A percentile compares a stretch with the other conserved stretches of the same genome.
Evolutionary conservation across 163 green algal genomes (phyloP).

Genomic region (Coccomyxa subellipsoidea): DNA sequence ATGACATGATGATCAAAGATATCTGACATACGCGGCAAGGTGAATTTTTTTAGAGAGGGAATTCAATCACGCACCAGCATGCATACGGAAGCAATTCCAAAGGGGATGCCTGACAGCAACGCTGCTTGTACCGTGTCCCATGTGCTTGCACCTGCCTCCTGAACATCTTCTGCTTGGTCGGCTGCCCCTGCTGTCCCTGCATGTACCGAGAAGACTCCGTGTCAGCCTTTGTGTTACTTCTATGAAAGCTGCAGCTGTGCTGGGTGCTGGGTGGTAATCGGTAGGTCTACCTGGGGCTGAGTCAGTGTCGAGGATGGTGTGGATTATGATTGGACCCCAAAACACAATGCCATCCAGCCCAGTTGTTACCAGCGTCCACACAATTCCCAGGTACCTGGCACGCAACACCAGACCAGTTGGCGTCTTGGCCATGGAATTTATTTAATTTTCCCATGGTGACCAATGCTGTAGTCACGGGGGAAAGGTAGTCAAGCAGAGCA

Average conservation of each 20-base stretch:
- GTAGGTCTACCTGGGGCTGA: not conserved
- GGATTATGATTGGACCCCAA: slow-evolving; percentile 6
- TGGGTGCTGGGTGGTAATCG: too few relatives aligned
- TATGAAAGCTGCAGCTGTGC: too few relatives aligned
- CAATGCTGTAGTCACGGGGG: too few relatives aligned
- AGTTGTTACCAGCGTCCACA: not conserved
- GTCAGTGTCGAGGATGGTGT: slow-evolving; percentile 2
- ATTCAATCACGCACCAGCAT: slow-evolving; percentile 7
- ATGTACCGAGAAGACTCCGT: not conserved
- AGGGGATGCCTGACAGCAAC: not conserved
- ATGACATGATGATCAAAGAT: too few relatives aligned
- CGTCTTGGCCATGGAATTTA: not conserved
- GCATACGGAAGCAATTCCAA: not conserved
- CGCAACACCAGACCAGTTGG: not conserved
- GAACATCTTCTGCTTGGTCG: not conserved
- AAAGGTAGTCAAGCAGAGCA: not conserved
- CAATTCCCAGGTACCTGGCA: slow-evolving; percentile 3
- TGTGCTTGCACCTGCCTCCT: not conserved
- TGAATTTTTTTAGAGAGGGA: too few relatives aligned
- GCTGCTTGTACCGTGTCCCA: not conserved
- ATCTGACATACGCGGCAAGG: too few relatives aligned
- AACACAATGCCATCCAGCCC: slow-evolving; percentile 17
- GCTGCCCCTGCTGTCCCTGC: not conserved
- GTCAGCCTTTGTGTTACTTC: too few relatives aligned
- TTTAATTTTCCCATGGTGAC: too few relatives aligned